Evolutionary conservation across 2,329 filamentous ascomycete genomes (phyloP).

Genomic region (Aspergillus chevalieri): DNA sequence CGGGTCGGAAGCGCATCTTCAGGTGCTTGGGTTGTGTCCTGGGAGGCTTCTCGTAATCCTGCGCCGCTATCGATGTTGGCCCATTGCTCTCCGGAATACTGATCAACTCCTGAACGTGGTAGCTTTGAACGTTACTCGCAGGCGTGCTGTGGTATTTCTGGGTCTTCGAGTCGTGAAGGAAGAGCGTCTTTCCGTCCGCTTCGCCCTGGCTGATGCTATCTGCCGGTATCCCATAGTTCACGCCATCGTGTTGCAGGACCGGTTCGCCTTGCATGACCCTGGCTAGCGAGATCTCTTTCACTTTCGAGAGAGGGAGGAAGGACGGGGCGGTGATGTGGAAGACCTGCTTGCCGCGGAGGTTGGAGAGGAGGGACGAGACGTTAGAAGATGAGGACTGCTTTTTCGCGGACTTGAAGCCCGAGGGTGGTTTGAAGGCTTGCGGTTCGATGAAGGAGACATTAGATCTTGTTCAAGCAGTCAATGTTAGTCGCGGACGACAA

Average conservation of each 20-base stretch:
- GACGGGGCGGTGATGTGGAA: slow-evolving; percentile 45
- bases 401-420: slow-evolving; percentile 37
- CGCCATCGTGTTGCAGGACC: slow-evolving; percentile 37
- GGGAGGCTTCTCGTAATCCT: slow-evolving; percentile 28
- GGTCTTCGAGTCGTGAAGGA: slow-evolving; percentile 31
- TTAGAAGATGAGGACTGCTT: slow-evolving; percentile 26
- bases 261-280: slow-evolving; percentile 36
- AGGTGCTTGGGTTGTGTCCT: slow-evolving; percentile 38
- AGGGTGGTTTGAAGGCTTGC: slow-evolving; percentile 34
- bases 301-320: slow-evolving; percentile 37
- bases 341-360: slow-evolving; percentile 41
- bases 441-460: slow-evolving; percentile 21
- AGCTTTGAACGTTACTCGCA: slow-evolving; percentile 24
- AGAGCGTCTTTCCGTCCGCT: slow-evolving; percentile 24
- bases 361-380: slow-evolving; percentile 29
- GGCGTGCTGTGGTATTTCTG: slow-evolving; percentile 26
- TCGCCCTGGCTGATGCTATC: slow-evolving; percentile 26
- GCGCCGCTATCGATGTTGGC: slow-evolving; percentile 18
- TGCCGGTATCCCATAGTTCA: slow-evolving; percentile 36
- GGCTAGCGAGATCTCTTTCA: slow-evolving; percentile 40
- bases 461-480: not conserved
- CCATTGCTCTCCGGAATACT: slow-evolving; percentile 23
- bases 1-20: slow-evolving; percentile 41
- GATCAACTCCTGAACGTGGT: slow-evolving; percentile 33
- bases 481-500: not conserved